Percentiles rank a stretch among this genome's conserved stretches.
Conservation (phyloP, 352 stramenopile genomes). For the Blastocystis sp. region DNA sequence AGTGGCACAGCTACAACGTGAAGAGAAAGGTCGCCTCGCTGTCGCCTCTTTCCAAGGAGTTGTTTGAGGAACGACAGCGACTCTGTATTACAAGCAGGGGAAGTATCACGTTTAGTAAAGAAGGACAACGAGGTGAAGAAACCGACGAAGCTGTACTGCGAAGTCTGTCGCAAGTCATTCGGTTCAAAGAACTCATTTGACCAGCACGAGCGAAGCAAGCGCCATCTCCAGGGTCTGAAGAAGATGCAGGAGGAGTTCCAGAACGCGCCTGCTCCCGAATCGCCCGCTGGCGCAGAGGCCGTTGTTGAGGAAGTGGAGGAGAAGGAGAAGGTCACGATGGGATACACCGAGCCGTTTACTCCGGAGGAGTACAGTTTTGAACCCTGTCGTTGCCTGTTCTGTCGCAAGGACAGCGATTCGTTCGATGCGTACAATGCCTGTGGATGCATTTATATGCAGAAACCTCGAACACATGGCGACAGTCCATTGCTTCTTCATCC, state of each 20-base stretch:
- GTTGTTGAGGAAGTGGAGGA: slow-evolving; percentile 58
- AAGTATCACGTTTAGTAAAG: slow-evolving; percentile 64
- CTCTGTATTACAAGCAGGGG: slow-evolving; percentile 67
- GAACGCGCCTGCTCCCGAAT: slow-evolving; percentile 61
- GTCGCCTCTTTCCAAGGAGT: slow-evolving; percentile 69
- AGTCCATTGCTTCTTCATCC: slow-evolving; percentile 80
- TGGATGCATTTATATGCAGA: slow-evolving; percentile 35
- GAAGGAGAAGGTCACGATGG: not conserved
- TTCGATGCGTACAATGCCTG: not conserved
- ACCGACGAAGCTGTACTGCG: slow-evolving; percentile 61
- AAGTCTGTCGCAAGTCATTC: slow-evolving; percentile 74
- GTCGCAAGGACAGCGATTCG: not conserved
- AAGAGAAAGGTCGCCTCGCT: slow-evolving; percentile 77
- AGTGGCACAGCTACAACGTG: slow-evolving; percentile 68
- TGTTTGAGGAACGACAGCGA: slow-evolving; percentile 71
- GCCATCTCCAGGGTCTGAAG: slow-evolving; percentile 74
- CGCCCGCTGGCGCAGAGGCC: slow-evolving; percentile 65
- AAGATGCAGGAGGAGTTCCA: slow-evolving; percentile 63
- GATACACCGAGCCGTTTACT: not conserved
- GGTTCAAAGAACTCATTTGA: slow-evolving; percentile 70
- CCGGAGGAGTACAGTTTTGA: slow-evolving; percentile 42
- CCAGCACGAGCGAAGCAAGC: slow-evolving; percentile 74
- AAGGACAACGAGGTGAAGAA: slow-evolving; percentile 59
- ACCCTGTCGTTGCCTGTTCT: slow-evolving; percentile 35
- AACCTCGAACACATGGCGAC: slow-evolving; percentile 70